Evolutionary conservation across 2,329 filamentous ascomycete genomes (phyloP).

Genomic region (Colletotrichum scovillei): DNA sequence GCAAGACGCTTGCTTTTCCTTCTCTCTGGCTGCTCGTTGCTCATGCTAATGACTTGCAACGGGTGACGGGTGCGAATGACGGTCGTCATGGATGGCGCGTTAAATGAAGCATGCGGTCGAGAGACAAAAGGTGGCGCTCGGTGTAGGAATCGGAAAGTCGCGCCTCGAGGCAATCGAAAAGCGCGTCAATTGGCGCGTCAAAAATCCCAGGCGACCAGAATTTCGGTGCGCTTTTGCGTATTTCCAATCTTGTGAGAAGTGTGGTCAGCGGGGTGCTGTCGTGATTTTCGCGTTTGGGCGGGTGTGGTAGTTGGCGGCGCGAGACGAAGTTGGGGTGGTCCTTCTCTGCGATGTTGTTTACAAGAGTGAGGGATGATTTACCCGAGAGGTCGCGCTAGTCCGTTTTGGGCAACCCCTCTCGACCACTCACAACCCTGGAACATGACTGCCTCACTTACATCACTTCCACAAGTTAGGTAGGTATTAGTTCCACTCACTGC

Average conservation of each 20-base stretch:
- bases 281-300: slow-evolving; percentile 21
- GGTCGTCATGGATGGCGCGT: slow-evolving; percentile 75
- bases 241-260: background rate
- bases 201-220: background rate
- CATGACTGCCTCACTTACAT: slow-evolving; percentile 23
- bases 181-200: slow-evolving; percentile 29
- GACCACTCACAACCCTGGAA: slow-evolving; percentile 35
- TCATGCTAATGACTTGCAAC: slow-evolving; percentile 77
- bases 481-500: background rate
- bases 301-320: slow-evolving; percentile 19
- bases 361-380: slow-evolving; percentile 36
- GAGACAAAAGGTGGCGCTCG: slow-evolving; percentile 7
- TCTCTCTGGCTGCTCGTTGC: slow-evolving; percentile 70
- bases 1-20: slow-evolving; percentile 74
- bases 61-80: slow-evolving; percentile 72
- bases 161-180: background rate
- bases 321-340: slow-evolving; percentile 12
- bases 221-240: background rate
- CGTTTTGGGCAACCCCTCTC: slow-evolving; percentile 33
- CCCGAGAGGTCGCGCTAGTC: slow-evolving; percentile 37
- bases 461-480: background rate
- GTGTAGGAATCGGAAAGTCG: slow-evolving; percentile 6
- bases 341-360: slow-evolving; percentile 37
- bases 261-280: slow-evolving; percentile 9
- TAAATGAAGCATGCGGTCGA: slow-evolving; percentile 29